Evolutionary conservation across 148 eudicot species (phyloP), one percentile per base, ranked within the genome.

Genomic region (Linanthus parryae): DNA sequence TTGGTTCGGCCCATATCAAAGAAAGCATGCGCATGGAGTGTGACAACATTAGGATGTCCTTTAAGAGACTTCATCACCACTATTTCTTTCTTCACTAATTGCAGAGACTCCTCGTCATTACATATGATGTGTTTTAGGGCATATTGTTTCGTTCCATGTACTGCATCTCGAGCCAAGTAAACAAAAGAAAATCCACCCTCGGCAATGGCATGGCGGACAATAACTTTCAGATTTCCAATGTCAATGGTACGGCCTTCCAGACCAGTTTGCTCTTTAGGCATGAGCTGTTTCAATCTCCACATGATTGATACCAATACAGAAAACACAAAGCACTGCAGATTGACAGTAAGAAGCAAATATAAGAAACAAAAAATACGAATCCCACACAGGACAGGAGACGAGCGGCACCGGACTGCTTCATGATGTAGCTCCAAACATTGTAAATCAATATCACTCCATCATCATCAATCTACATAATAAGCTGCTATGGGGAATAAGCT

Each of bases 111-210:
- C 54, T 80, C 83, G 58, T 94, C 99, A 67, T 88, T 94, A 66
- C 91, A 88, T 66, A 94, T 88, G 30, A 94, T 94, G 73, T 94
- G 99, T 71, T 94, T 94, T 15, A 94, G 51, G 50, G 96, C 99
- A 73, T 76, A 94, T 57, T 88, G 99, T 73, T 82, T 88, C 48
- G 96, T 75, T 35, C 74, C 80, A 70, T 82, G 63, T 54, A 75
- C 18, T 19, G 77, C 88, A 80, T 94, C 99, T 58, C 83, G 78
- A 40, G 95, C 99, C 54, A 78, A 62, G 75, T 94, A 88, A 27
- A 94, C 99, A 74, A 78, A 75, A 48, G 99, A 94, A 64, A 94
- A 94, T 57, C 99, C 99, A 61, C 99, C 99, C 75, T 94, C 99
- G 17, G 99, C 99, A 64, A 94, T 84, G 58, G 65, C 67, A 61